Conservation (phyloP, 768 basidiomycete species). For the Suillus lakei region DNA sequence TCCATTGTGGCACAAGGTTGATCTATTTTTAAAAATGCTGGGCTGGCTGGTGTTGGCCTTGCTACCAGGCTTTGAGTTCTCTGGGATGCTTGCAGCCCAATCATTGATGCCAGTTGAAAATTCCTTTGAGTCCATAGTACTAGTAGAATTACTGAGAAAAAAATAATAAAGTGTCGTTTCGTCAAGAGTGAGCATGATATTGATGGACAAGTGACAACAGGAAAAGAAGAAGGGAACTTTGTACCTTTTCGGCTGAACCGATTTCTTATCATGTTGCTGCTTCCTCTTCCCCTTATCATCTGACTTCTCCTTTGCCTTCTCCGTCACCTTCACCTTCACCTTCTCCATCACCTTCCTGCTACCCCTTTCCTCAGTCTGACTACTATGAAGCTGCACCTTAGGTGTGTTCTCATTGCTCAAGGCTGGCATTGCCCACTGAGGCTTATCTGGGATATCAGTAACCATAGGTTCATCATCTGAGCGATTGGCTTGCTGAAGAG, state of each 20-base stretch:
- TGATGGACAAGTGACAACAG: not conserved
- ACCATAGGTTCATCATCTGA: not conserved
- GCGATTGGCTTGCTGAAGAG: not conserved
- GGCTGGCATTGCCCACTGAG: not conserved
- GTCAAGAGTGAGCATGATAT: not conserved
- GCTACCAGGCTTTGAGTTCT: constrained; percentile 1
- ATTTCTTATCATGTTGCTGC: not conserved
- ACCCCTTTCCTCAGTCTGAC: not conserved
- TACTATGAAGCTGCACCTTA: not conserved
- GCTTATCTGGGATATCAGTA: not conserved
- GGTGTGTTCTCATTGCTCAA: constrained; percentile 1
- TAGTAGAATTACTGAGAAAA: not conserved
- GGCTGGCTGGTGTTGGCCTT: not conserved
- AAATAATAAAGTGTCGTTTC: not conserved
- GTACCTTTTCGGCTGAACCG: not conserved
- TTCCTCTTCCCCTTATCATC: not conserved
- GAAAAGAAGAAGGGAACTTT: not conserved
- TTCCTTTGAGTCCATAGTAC: not conserved
- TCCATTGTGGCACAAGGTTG: not conserved
- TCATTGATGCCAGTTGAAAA: constrained; percentile 1
- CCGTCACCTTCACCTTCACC: not conserved
- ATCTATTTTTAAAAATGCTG: not conserved
- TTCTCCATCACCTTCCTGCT: not conserved
- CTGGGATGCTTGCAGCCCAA: not conserved
- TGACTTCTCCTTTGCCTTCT: not conserved